Conservation (phyloP, 805 yeast species). For the Saccharomyces eubayanus region DNA sequence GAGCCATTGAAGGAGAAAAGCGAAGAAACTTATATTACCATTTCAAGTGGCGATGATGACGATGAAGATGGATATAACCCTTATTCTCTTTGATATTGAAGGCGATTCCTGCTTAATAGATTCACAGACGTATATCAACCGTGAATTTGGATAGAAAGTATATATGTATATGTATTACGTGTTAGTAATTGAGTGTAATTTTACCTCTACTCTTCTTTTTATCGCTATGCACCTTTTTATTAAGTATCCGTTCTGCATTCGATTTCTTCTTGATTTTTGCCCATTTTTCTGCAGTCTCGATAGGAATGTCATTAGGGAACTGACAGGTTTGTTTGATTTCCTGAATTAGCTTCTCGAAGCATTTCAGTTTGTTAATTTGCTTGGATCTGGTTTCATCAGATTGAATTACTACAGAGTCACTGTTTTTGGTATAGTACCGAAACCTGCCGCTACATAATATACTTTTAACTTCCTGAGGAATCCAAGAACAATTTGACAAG, state of each 20-base stretch:
- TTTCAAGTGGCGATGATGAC: constrained; percentile 12
- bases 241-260: constrained; percentile 30
- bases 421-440: constrained; percentile 45
- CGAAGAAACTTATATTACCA: constrained; percentile 1
- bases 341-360: constrained; percentile 49
- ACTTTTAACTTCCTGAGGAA: constrained; percentile 43
- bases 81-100: neutral
- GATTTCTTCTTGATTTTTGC: constrained; percentile 27
- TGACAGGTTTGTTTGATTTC: constrained; percentile 42
- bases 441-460: constrained; percentile 36
- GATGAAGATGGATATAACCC: constrained; percentile 22
- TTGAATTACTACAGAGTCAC: constrained; percentile 50
- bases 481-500: constrained; percentile 47
- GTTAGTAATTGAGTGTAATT: neutral
- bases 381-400: constrained; percentile 54
- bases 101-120: neutral
- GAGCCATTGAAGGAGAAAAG: constrained; percentile 4
- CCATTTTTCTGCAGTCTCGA: constrained; percentile 47
- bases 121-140: neutral
- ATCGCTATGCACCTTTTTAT: constrained; percentile 32
- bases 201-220: constrained; percentile 33
- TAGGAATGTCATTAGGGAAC: constrained; percentile 42
- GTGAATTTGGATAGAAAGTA: neutral
- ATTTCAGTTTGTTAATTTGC: constrained; percentile 46
- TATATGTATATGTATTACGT: neutral